Evolutionary conservation across 2,329 filamentous ascomycete species (phyloP).

Genomic region (Lachnum nothofagi): DNA sequence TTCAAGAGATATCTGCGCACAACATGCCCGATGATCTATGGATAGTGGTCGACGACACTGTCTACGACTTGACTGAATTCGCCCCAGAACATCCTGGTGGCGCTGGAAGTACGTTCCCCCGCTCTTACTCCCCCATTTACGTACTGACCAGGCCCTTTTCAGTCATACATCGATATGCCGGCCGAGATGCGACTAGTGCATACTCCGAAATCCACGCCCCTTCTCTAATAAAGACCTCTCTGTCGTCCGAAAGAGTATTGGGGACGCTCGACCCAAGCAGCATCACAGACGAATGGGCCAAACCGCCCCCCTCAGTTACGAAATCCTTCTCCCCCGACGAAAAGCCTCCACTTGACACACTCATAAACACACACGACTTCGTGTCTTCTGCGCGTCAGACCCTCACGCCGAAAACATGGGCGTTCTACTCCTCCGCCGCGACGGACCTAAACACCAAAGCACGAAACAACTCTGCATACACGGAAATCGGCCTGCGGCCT

Average conservation of each 20-base stretch:
- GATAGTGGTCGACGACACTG: constrained; percentile 63
- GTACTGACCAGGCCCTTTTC: constrained; percentile 2
- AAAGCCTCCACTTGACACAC: constrained; percentile 42
- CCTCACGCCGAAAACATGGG: constrained; percentile 61
- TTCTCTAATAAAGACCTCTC: constrained; percentile 41
- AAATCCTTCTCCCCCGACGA: constrained; percentile 14
- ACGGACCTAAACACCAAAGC: constrained; percentile 62
- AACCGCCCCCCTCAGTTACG: constrained; percentile 34
- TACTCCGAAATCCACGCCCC: constrained; percentile 49
- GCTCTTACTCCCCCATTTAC: background rate
- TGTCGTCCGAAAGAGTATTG: constrained; percentile 41
- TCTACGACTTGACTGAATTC: constrained; percentile 65
- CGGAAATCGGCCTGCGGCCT: constrained; percentile 54
- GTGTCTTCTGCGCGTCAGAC: constrained; percentile 49
- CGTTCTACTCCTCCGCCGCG: constrained; percentile 62
- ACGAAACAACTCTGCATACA: constrained; percentile 51
- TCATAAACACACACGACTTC: constrained; percentile 59
- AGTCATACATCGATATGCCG: constrained; percentile 48
- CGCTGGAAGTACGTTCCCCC: constrained; percentile 40
- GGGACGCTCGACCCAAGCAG: constrained; percentile 46
- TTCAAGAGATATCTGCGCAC: constrained; percentile 44
- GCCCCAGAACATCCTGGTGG: constrained; percentile 59
- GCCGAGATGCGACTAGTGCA: constrained; percentile 47
- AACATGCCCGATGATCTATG: constrained; percentile 50
- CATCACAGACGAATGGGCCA: constrained; percentile 45